These are phyloP conservation scores for Umbelopsis sp. DNA, from an alignment of 192 early-diverging fungal species.

Conservation along the genomic window DNA sequence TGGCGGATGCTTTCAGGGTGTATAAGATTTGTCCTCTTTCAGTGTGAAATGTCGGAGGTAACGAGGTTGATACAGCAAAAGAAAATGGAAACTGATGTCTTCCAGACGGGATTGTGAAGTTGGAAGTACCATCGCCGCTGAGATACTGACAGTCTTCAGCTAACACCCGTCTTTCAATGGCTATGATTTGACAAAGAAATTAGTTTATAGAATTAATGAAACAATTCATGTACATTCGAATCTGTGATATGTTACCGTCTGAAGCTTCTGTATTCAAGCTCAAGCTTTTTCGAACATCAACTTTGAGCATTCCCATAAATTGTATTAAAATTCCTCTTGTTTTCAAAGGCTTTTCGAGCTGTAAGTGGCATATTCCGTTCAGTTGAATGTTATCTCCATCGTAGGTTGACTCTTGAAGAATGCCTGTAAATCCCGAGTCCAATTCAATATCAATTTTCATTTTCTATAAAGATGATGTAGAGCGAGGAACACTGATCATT, in stretches of 20 bases:
- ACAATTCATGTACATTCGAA: no score
- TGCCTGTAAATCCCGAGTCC: neutral
- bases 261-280: conserved; percentile 1
- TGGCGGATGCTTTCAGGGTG: neutral
- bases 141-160: neutral
- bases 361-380: neutral
- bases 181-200: neutral
- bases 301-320: neutral
- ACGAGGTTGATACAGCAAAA: neutral
- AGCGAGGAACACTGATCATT: neutral
- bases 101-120: neutral
- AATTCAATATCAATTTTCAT: conserved; percentile 7
- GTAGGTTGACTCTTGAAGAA: neutral
- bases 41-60: neutral
- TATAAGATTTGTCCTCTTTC: neutral
- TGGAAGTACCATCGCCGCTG: neutral
- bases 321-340: neutral
- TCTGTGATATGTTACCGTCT: neutral
- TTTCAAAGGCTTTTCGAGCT: conserved; percentile 9
- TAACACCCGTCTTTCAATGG: neutral
- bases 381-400: neutral
- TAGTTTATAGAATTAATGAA: no score
- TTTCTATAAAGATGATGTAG: neutral
- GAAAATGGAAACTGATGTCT: neutral
- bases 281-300: neutral